A percentile compares a stretch with the other conserved stretches of the same genome.
Conservation (phyloP, 495 filamentous ascomycete species). For the Aspergillus campestris region DNA sequence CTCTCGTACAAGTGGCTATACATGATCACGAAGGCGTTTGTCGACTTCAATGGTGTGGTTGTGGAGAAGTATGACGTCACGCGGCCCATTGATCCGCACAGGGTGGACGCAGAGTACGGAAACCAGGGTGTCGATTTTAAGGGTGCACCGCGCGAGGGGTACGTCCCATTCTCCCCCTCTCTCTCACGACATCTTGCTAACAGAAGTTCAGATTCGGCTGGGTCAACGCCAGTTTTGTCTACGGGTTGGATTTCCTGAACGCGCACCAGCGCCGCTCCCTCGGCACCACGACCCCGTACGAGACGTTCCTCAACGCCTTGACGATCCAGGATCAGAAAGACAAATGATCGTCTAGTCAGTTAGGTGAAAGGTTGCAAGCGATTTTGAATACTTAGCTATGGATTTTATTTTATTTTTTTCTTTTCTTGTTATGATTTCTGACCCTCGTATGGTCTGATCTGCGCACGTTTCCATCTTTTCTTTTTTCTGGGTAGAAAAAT, state of each 20-base stretch:
- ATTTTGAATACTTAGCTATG: background rate
- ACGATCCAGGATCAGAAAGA: slow-evolving; percentile 15
- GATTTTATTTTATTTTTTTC: background rate
- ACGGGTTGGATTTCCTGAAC: slow-evolving; percentile 75
- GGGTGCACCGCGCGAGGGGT: slow-evolving; percentile 93
- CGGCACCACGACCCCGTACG: slow-evolving; percentile 73
- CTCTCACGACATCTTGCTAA: background rate
- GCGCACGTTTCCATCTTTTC: too few relatives aligned
- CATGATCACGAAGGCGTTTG: slow-evolving; percentile 95
- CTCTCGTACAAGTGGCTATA: slow-evolving; percentile 92
- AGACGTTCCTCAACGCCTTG: slow-evolving; percentile 49
- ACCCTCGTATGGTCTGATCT: too few relatives aligned
- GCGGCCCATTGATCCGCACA: slow-evolving; percentile 74
- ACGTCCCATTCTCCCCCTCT: slow-evolving; percentile 29
- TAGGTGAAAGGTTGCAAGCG: background rate
- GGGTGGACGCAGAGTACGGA: slow-evolving; percentile 92
- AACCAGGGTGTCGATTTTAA: slow-evolving; percentile 94
- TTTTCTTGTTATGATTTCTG: too few relatives aligned
- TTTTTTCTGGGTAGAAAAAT: background rate
- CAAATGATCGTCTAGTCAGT: background rate
- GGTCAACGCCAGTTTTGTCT: slow-evolving; percentile 96
- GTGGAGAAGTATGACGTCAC: slow-evolving; percentile 99
- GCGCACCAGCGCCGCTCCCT: slow-evolving; percentile 79
- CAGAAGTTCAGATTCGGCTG: slow-evolving; percentile 71
- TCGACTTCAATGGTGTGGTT: slow-evolving; percentile 94